Conservation (phyloP, 352 stramenopile species). For the Thraustochytrium sp. region DNA sequence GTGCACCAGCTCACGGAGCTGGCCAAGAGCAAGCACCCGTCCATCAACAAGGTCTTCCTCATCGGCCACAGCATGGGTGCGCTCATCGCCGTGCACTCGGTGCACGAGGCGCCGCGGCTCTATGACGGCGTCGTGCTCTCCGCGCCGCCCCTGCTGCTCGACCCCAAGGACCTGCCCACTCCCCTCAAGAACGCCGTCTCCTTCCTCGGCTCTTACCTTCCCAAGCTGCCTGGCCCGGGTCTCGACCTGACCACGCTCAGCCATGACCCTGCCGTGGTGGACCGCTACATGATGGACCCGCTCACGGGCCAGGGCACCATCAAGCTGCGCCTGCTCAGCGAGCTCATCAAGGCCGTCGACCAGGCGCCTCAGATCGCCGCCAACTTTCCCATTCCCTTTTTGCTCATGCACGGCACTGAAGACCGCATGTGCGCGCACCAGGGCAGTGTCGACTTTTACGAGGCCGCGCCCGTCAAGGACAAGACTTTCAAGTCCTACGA, state of each 20-base stretch:
- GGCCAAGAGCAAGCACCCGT: constrained; percentile 34
- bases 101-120: not conserved
- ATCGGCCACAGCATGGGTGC: constrained; percentile 48
- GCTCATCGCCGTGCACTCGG: constrained; percentile 43
- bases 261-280: constrained; percentile 36
- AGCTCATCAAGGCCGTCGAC: constrained; percentile 21
- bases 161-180: not conserved
- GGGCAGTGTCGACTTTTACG: not conserved
- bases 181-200: not conserved
- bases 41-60: constrained; percentile 31
- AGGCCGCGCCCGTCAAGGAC: constrained; percentile 18
- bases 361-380: not conserved
- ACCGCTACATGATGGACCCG: constrained; percentile 45
- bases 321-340: not conserved
- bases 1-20: constrained; percentile 38
- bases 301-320: constrained; percentile 34
- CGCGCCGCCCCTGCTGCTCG: constrained; percentile 40
- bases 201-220: constrained; percentile 27
- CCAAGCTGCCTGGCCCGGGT: constrained; percentile 28
- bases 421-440: not conserved
- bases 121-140: constrained; percentile 37
- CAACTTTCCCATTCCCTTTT: constrained; percentile 14
- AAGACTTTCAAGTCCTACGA: constrained; percentile 39
- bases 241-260: constrained; percentile 41
- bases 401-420: constrained; percentile 35